phyloP scores from a whole-genome alignment of 352 stramenopile species.

The Phytophthora chlamydospora region DNA sequence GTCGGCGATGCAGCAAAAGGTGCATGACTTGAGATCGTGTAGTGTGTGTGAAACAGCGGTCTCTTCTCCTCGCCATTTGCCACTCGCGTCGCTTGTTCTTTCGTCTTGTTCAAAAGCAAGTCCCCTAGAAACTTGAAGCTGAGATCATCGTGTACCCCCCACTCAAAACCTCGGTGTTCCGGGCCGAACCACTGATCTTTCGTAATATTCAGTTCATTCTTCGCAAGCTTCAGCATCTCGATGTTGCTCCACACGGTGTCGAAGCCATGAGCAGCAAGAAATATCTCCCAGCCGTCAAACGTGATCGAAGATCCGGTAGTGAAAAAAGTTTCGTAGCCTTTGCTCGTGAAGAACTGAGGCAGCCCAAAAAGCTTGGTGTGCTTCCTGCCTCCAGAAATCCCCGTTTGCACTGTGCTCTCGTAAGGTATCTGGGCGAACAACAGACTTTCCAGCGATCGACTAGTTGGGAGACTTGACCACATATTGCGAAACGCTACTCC shows the following conservation, averaged over 20 bases:
- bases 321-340: constrained; percentile 47
- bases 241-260: constrained; percentile 38
- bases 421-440: constrained; percentile 48
- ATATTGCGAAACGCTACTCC: constrained; percentile 51
- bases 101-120: constrained; percentile 46
- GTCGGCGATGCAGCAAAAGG: constrained; percentile 35
- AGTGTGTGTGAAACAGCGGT: constrained; percentile 51
- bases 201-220: constrained; percentile 37
- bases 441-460: constrained; percentile 49
- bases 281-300: constrained; percentile 51
- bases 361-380: constrained; percentile 35
- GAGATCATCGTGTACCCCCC: constrained; percentile 57
- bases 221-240: constrained; percentile 37
- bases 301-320: constrained; percentile 36
- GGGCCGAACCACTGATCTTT: constrained; percentile 33
- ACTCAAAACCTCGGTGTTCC: constrained; percentile 22
- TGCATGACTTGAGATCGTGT: constrained; percentile 50
- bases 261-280: constrained; percentile 48
- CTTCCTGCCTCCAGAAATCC: constrained; percentile 25
- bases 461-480: constrained; percentile 55
- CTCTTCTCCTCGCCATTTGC: constrained; percentile 24
- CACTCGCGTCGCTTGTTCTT: constrained; percentile 28
- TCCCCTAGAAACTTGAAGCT: constrained; percentile 47
- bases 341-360: constrained; percentile 46
- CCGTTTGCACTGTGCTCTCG: constrained; percentile 32